A percentile compares a stretch with the other conserved stretches of the same genome.
phyloP scores from a whole-genome alignment of 768 basidiomycete genomes.

The Kwoniella dejecticola region DNA sequence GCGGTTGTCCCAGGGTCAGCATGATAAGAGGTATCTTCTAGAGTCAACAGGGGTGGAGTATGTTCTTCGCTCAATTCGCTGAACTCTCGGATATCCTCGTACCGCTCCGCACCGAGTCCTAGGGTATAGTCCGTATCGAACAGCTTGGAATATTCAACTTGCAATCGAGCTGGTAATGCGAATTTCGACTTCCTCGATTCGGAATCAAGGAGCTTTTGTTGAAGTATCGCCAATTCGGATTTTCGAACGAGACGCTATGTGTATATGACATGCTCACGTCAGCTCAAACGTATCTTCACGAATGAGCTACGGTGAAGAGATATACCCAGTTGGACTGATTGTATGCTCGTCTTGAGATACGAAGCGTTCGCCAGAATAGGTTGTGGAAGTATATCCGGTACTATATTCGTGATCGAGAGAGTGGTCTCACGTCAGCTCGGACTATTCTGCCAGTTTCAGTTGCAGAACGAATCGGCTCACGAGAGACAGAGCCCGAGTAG shows the following conservation, averaged over 20 bases:
- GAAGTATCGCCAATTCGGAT: not conserved
- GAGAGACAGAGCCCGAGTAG: not conserved
- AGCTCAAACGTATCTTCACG: not conserved
- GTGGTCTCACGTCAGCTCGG: constrained; percentile 8
- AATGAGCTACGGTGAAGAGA: not conserved
- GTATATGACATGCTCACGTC: not conserved
- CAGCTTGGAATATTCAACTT: not conserved
- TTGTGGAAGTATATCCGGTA: not conserved
- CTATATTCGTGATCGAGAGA: too few species aligned
- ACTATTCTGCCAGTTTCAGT: not conserved
- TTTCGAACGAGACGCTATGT: not conserved
- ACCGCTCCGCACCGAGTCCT: not conserved
- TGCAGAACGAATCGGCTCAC: not conserved
- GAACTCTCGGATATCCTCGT: not conserved
- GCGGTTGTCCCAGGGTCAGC: too few species aligned
- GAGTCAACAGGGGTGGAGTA: not conserved
- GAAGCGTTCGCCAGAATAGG: not conserved
- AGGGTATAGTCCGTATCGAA: not conserved
- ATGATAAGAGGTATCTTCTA: not conserved
- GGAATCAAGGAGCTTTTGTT: not conserved
- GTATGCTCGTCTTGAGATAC: constrained; percentile 1
- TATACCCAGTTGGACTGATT: not conserved
- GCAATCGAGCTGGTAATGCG: not conserved
- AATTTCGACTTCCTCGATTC: not conserved
- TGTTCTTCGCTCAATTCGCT: not conserved